Evolutionary conservation across 495 filamentous ascomycete genomes (phyloP), one percentile per base, ranked within the genome.

Genomic region (Podospora comata): DNA sequence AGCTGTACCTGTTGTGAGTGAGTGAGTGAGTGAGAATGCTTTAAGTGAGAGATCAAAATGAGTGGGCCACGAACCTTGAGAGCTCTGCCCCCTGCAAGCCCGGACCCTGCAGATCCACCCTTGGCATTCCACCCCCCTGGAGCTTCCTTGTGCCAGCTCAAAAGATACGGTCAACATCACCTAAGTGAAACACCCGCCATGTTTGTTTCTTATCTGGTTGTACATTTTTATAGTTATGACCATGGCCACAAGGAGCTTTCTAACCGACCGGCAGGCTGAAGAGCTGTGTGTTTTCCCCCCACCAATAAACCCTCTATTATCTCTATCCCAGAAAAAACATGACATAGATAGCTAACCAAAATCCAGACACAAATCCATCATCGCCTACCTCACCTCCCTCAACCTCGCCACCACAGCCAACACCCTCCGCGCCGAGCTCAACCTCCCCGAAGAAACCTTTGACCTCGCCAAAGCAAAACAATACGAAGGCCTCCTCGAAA

Each of bases 401-500:
- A 88, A 88, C 70, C 84, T 94, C 39, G 54, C 75, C 11, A 85
- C 86, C 64, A 88, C 86, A 67, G 90, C 88, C 59, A 81, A 86
- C 60, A 85, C 88, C 56, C 78, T 96, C 26, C 80, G 87, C 57
- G 77, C 85, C 70, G 88, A 91, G 78, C 78, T 89, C 6, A 80
- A 79, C 28, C 79, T 92, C 9, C 85, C 85, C 26, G 84, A 83
- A 65, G 80, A 88, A 20, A 82, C 76, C 63, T 92, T 94, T 72
- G 90, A 95, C 75, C 85, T 88, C 59, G 80, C 84, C 19, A 92
- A 89, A 23, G 79, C 85, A 61, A 93, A 93, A 82, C 94, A 92
- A 80, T 96, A 95, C 79, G 91, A 93, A 73, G 88, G 89, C 15
- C 76, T 96, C 32, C 77, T 96, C 74, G 93, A 95, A 83, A 94